A percentile compares a stretch with the other conserved stretches of the same genome.
Evolutionary conservation across 1,284 basidiomycete genomes (phyloP).

Genomic region (Apiotrichum siamense): DNA sequence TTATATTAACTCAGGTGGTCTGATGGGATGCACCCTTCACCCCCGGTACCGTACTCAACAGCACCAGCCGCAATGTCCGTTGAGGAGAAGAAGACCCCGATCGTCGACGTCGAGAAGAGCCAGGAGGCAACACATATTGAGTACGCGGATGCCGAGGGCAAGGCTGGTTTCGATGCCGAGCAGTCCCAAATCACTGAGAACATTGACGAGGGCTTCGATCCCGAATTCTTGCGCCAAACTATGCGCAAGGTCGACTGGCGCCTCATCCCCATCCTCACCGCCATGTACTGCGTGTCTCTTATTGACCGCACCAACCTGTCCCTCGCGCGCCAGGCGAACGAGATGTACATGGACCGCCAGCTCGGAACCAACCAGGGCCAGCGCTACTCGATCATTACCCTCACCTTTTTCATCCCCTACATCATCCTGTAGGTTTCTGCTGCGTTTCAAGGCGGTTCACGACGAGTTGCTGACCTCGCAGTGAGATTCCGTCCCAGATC

Average conservation of each 20-base stretch:
- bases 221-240: not conserved
- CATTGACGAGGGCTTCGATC: slow-evolving; percentile 11
- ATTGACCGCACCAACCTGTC: slow-evolving; percentile 21
- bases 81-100: too few species aligned
- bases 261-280: slow-evolving; percentile 12
- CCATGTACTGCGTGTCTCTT: slow-evolving; percentile 14
- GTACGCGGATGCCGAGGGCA: too few species aligned
- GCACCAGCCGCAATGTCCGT: too few species aligned
- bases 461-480: not conserved
- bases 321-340: slow-evolving; percentile 16
- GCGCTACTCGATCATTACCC: slow-evolving; percentile 38
- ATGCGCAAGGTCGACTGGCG: slow-evolving; percentile 13
- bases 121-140: too few species aligned
- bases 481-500: not conserved
- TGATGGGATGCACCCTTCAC: too few species aligned
- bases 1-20: too few species aligned
- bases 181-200: too few species aligned
- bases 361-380: slow-evolving; percentile 23
- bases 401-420: not conserved
- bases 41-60: too few species aligned
- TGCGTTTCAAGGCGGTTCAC: too few species aligned
- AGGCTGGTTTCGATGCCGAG: not conserved
- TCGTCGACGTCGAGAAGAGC: too few species aligned
- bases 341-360: slow-evolving; percentile 22
- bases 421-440: too few species aligned